Evolutionary conservation across 495 filamentous ascomycete species (phyloP).

Genomic region (Cetradonia linearis): DNA sequence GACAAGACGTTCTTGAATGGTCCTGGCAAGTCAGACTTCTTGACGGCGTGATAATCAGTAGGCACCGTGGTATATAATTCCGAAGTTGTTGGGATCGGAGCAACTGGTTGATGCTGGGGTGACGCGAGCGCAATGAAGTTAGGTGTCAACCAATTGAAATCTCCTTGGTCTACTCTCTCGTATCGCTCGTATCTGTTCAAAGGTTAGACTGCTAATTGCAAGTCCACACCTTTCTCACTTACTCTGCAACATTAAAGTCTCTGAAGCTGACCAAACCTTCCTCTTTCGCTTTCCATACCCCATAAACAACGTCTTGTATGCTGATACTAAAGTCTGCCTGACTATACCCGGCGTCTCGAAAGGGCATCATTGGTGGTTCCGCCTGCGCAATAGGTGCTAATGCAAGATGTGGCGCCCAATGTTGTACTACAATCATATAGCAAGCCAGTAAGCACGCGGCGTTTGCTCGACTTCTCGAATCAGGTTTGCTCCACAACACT

Average conservation of each 20-base stretch:
- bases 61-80: constrained; percentile 64
- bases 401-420: constrained; percentile 96
- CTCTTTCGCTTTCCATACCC: constrained; percentile 97
- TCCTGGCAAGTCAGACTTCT: constrained; percentile 51
- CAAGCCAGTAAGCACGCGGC: constrained; percentile 90
- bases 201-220: constrained; percentile 23
- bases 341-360: constrained; percentile 95
- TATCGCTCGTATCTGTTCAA: constrained; percentile 70
- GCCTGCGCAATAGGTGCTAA: constrained; percentile 91
- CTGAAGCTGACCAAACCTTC: constrained; percentile 77
- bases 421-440: constrained; percentile 98
- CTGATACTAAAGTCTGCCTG: constrained; percentile 93
- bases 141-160: constrained; percentile 99
- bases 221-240: constrained; percentile 26
- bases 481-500: constrained; percentile 88
- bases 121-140: constrained; percentile 94
- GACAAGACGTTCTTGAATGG: constrained; percentile 91
- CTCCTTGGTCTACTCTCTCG: constrained; percentile 93
- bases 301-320: constrained; percentile 95
- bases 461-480: constrained; percentile 90
- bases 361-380: constrained; percentile 95
- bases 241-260: constrained; percentile 91
- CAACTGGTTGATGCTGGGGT: constrained; percentile 68
- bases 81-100: constrained; percentile 56
- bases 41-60: constrained; percentile 54